These are phyloP conservation scores for Claviceps sp. DNA, from an alignment of 2,329 filamentous ascomycete species.

Conservation along the genomic window DNA sequence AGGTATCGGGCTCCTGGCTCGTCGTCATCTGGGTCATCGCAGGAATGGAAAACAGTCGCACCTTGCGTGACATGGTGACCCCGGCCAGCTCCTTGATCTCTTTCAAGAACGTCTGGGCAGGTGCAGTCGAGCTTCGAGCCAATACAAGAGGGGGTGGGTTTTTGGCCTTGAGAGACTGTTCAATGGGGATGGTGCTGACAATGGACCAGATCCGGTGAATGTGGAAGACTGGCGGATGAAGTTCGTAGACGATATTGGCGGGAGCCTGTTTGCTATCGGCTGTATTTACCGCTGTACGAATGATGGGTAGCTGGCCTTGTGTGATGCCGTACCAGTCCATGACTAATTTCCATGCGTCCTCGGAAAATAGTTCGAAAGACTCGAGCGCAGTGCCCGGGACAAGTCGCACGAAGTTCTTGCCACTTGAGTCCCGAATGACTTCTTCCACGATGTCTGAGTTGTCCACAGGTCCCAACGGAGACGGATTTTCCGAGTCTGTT, in stretches of 20 bases:
- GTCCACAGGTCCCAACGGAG: constrained; percentile 63
- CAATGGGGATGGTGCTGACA: constrained; percentile 39
- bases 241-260: constrained; percentile 66
- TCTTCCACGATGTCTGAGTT: constrained; percentile 70
- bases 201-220: constrained; percentile 65
- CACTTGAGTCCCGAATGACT: constrained; percentile 35
- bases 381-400: constrained; percentile 55
- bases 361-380: constrained; percentile 64
- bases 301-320: constrained; percentile 55
- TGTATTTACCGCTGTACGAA: constrained; percentile 67
- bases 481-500: constrained; percentile 45
- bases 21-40: constrained; percentile 26
- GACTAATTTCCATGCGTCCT: constrained; percentile 70
- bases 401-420: constrained; percentile 55
- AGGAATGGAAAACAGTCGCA: constrained; percentile 59
- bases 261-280: constrained; percentile 23
- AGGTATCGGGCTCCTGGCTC: constrained; percentile 20
- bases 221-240: constrained; percentile 73
- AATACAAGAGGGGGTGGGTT: constrained; percentile 50
- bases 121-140: constrained; percentile 56
- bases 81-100: constrained; percentile 55
- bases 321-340: constrained; percentile 71
- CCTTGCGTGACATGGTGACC: constrained; percentile 57
- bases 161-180: constrained; percentile 46
- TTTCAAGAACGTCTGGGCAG: constrained; percentile 62